Percentiles rank a stretch among this genome's conserved stretches.
These are phyloP conservation scores for Claviceps africana DNA, from an alignment of 2,329 filamentous ascomycete species.

Conservation along the genomic window DNA sequence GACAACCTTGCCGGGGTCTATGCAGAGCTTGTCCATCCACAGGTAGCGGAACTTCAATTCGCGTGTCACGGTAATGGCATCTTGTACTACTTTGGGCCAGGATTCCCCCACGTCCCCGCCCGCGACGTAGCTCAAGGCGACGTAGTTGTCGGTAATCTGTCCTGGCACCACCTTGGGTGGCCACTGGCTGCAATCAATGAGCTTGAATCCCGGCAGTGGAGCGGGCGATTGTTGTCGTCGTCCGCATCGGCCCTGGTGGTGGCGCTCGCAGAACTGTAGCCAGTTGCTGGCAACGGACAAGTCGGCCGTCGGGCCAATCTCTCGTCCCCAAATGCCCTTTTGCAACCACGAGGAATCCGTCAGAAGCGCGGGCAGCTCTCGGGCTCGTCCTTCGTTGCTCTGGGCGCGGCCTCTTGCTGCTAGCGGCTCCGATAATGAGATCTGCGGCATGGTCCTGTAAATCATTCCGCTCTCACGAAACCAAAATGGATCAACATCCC, in stretches of 20 bases:
- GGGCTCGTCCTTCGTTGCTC: slow-evolving; percentile 3
- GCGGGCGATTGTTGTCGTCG: slow-evolving; percentile 12
- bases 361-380: slow-evolving; percentile 4
- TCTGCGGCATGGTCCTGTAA: slow-evolving; percentile 17
- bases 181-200: slow-evolving; percentile 20
- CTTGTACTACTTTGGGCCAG: slow-evolving; percentile 19
- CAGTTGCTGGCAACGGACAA: slow-evolving; percentile 18
- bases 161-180: slow-evolving; percentile 17
- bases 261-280: slow-evolving; percentile 20
- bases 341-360: slow-evolving; percentile 13
- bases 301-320: slow-evolving; percentile 17
- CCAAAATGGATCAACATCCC: slow-evolving; percentile 19
- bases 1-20: slow-evolving; percentile 12
- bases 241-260: slow-evolving; percentile 20
- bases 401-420: slow-evolving; percentile 8
- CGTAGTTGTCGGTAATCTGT: slow-evolving; percentile 17
- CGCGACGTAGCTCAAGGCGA: slow-evolving; percentile 23
- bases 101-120: slow-evolving; percentile 13
- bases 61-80: slow-evolving; percentile 18
- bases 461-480: slow-evolving; percentile 22
- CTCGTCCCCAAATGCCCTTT: slow-evolving; percentile 21
- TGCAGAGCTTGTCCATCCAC: slow-evolving; percentile 26
- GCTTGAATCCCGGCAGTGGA: slow-evolving; percentile 18
- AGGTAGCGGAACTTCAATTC: slow-evolving; percentile 21
- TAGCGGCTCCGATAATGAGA: slow-evolving; percentile 9